Percentiles rank a stretch among this genome's conserved stretches.
Evolutionary conservation across 768 basidiomycete genomes (phyloP).

Genomic region (Chalciporus chontae): DNA sequence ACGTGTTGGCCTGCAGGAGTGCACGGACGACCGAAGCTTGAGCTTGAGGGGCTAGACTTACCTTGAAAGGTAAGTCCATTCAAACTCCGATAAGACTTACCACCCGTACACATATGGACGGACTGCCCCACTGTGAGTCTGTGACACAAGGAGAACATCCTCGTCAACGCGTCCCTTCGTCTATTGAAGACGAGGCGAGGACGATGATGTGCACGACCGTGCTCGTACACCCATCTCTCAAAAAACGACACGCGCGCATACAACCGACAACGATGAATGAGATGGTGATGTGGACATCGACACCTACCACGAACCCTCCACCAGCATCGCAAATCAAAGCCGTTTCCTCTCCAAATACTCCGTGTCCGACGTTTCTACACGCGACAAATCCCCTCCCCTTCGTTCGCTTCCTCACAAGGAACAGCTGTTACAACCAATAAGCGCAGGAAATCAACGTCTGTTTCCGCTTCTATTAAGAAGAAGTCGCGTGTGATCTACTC

Average conservation of each 20-base stretch:
- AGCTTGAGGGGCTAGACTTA: too few species aligned
- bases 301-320: conserved; percentile 23
- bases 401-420: conserved; percentile 6
- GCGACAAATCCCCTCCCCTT: background rate
- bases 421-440: conserved; percentile 13
- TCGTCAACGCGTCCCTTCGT: conserved; percentile 25
- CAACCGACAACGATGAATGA: conserved; percentile 26
- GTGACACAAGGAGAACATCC: conserved; percentile 20
- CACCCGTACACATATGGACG: too few species aligned
- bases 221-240: conserved; percentile 47
- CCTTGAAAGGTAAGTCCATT: too few species aligned
- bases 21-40: too few species aligned
- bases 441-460: conserved; percentile 13
- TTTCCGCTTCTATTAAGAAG: background rate
- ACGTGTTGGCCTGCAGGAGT: too few species aligned
- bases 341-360: conserved; percentile 20
- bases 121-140: too few species aligned
- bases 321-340: conserved; percentile 10
- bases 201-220: conserved; percentile 44
- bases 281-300: conserved; percentile 39
- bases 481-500: too few species aligned
- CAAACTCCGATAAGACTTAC: too few species aligned
- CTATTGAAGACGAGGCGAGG: conserved; percentile 38
- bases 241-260: conserved; percentile 25
- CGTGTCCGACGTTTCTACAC: background rate